These are phyloP conservation scores for Xylaria flabelliformis DNA, from an alignment of 495 filamentous ascomycete genomes.

Conservation along the genomic window DNA sequence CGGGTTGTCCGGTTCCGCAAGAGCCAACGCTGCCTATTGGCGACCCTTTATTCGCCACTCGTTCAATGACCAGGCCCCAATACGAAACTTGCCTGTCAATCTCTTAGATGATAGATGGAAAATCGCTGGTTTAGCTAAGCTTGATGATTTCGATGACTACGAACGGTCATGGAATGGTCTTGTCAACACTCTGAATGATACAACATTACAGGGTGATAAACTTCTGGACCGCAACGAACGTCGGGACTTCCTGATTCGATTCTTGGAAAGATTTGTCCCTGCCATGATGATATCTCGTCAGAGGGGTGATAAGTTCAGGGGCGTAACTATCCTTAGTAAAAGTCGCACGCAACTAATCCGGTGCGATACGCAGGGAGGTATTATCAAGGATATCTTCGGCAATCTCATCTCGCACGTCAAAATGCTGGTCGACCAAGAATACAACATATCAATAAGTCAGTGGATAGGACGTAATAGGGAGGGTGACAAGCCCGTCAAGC, in stretches of 20 bases:
- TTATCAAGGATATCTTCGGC: not conserved
- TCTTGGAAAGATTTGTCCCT: not conserved
- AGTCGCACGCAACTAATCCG: not conserved
- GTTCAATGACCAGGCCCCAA: not conserved
- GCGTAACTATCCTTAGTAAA: not conserved
- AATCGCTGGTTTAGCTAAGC: not conserved
- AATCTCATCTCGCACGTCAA: not conserved
- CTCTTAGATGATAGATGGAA: too few relatives aligned
- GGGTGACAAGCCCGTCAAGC: not conserved
- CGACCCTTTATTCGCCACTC: conserved; percentile 1
- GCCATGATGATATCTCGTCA: not conserved
- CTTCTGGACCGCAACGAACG: not conserved
- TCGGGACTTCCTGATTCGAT: not conserved
- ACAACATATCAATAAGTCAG: not conserved
- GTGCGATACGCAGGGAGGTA: not conserved
- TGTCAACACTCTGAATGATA: not conserved
- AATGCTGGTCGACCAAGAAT: not conserved
- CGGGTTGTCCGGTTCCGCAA: not conserved
- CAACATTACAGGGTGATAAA: not conserved
- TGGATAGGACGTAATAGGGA: not conserved
- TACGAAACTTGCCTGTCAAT: too few relatives aligned
- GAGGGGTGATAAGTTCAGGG: not conserved
- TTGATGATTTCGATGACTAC: not conserved
- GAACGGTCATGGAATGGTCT: not conserved
- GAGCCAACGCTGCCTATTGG: not conserved